phyloP scores from a whole-genome alignment of 2,329 filamentous ascomycete species.

The Penicillium vulpinum region DNA sequence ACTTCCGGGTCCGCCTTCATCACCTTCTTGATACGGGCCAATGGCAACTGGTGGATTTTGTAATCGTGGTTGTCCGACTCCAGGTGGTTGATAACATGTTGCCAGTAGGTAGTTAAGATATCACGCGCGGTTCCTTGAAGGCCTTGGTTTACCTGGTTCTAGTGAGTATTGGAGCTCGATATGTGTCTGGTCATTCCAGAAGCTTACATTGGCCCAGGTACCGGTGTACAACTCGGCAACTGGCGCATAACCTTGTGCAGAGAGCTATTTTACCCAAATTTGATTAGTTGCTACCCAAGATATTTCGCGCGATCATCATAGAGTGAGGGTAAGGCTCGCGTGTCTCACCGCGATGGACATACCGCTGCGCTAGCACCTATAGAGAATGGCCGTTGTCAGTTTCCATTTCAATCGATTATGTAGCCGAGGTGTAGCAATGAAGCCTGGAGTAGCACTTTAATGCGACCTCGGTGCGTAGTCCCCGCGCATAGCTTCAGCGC shows the following conservation, averaged over 20 bases:
- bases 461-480: background rate
- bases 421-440: background rate
- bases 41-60: slow-evolving; percentile 92
- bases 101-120: slow-evolving; percentile 98
- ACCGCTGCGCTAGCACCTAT: slow-evolving; percentile 68
- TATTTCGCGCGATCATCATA: background rate
- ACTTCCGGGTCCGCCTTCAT: slow-evolving; percentile 99
- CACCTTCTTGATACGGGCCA: slow-evolving; percentile 99
- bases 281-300: slow-evolving; percentile 11
- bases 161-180: slow-evolving; percentile 22
- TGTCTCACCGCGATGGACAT: slow-evolving; percentile 39
- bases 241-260: slow-evolving; percentile 83
- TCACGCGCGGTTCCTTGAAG: slow-evolving; percentile 91
- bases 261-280: slow-evolving; percentile 60
- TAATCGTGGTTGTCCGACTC: slow-evolving; percentile 97
- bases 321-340: background rate
- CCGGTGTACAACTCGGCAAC: slow-evolving; percentile 87
- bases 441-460: background rate
- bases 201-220: slow-evolving; percentile 86
- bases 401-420: background rate
- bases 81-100: slow-evolving; percentile 93
- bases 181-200: background rate
- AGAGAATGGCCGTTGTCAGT: slow-evolving; percentile 15
- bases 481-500: slow-evolving; percentile 1
- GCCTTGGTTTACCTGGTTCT: slow-evolving; percentile 82